These are phyloP conservation scores for Tetrastigma voinierianum DNA, from an alignment of 164 flowering plant genomes.

Conservation along the genomic window DNA sequence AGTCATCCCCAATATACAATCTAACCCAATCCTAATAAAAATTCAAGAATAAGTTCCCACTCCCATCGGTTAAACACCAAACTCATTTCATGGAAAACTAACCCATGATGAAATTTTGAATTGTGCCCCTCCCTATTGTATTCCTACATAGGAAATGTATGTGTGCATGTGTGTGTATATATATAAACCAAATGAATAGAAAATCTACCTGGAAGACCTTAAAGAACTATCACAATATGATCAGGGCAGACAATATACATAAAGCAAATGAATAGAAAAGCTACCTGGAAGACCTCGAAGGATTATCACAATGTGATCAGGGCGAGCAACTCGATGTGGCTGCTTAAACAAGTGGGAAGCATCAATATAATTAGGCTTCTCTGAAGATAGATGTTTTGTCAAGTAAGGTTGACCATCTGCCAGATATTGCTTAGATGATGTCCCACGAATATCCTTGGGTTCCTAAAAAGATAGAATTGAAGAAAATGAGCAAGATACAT, in stretches of 20 bases:
- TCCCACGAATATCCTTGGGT: constrained; percentile 18
- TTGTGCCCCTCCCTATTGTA: no score
- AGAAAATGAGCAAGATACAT: neutral
- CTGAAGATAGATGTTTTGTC: constrained; percentile 29
- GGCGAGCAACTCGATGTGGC: constrained; percentile 75
- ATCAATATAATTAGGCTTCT: constrained; percentile 64
- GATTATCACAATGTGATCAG: constrained; percentile 86
- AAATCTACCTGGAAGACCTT: constrained; percentile 90
- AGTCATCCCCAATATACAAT: no score
- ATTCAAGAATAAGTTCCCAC: no score
- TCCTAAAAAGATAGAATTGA: constrained; percentile 22
- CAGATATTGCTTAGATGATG: constrained; percentile 22
- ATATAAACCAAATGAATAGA: neutral
- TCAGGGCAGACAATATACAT: constrained; percentile 55
- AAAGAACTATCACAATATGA: constrained; percentile 86
- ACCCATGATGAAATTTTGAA: no score
- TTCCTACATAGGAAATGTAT: no score
- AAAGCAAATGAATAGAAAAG: neutral
- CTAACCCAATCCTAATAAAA: no score
- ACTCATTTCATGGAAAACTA: no score
- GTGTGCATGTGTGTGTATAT: no score
- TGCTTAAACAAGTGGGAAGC: constrained; percentile 66
- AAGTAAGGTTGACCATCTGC: constrained; percentile 34
- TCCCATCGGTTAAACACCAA: no score
- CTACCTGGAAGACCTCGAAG: constrained; percentile 98